Base-by-base conservation (phyloP, 106 monocot genomes). In the Xerophyta viscosa region DNA sequence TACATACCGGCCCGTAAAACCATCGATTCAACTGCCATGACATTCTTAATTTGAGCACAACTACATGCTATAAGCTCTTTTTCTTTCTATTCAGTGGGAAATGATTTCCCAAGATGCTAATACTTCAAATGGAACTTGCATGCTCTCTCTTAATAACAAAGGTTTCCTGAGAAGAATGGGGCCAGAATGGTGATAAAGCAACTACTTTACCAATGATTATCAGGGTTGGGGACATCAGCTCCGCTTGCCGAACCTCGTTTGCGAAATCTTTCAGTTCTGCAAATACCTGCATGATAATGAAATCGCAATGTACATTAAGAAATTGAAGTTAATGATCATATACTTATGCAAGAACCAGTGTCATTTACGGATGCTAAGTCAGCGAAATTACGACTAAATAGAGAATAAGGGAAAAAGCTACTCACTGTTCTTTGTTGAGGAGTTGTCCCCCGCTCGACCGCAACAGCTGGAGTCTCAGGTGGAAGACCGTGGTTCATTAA, bases 381-480 rank as follows among this genome's bases (percentile, higher is more conserved):
- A n/a, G n/a, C n/a, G n/a, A n/a, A n/a, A n/a, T n/a, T n/a, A n/a
- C n/a, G n/a, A n/a, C n/a, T n/a, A n/a, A n/a, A n/a, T n/a, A n/a
- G n/a, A n/a, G n/a, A 44, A 44, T 14, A 44, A 44, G 14, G 15
- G n/a, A 17, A 44, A 44, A 44, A 14, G 29, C 53, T 62, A 29
- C 76, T 63, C 50, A 89, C 96, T 37, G 49, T 76, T 58, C 81
- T 77, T 64, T 96, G 96, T 46, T 85, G 89, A 66, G 79, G 71
- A n/a, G 96, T 96, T 6, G 96, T 96, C 54, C 96, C 96, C 29
- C 89, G 78, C 41, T 96, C 96, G 1, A 96, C 85, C 24, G 96
- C 96, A 59, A 77, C 96, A 22, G 96, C 64, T 22, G 96, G 96
- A 51, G 85, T 96, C 6, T 77, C 50, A 0, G 71, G 62, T 41